Conservation (phyloP, 148 eudicot species). For the Rhododendron kiyosumense region DNA sequence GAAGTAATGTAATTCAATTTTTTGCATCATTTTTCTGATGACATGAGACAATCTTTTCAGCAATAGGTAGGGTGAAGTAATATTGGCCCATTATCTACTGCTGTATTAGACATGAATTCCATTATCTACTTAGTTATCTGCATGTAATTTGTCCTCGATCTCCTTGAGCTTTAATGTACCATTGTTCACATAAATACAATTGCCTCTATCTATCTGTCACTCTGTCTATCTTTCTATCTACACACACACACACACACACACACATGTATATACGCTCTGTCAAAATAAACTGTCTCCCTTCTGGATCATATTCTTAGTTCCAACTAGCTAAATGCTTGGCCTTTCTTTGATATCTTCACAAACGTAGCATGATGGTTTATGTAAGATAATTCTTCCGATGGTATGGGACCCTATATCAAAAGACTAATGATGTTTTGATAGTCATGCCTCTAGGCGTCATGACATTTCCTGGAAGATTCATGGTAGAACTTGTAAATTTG, state of each 20-base stretch:
- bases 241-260: background rate
- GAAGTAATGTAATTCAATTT: background rate
- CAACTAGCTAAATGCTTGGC: background rate
- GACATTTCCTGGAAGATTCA: background rate
- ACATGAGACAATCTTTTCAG: background rate
- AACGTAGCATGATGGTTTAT: background rate
- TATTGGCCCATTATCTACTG: background rate
- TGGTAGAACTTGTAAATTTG: background rate
- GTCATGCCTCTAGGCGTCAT: background rate
- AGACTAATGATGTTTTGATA: background rate
- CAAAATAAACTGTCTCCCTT: background rate
- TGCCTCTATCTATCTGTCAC: background rate
- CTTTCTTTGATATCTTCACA: background rate
- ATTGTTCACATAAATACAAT: background rate
- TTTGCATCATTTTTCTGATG: background rate
- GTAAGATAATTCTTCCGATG: background rate
- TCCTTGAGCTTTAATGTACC: background rate
- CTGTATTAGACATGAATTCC: background rate
- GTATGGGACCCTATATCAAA: background rate
- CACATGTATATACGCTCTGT: background rate
- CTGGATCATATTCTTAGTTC: background rate
- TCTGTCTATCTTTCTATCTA: background rate
- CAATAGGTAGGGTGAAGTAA: background rate
- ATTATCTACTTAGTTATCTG: background rate
- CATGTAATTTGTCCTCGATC: background rate